Percentiles rank a stretch among this genome's conserved stretches.
phyloP scores from a whole-genome alignment of 768 basidiomycete species.

The Termitomyces sp. region DNA sequence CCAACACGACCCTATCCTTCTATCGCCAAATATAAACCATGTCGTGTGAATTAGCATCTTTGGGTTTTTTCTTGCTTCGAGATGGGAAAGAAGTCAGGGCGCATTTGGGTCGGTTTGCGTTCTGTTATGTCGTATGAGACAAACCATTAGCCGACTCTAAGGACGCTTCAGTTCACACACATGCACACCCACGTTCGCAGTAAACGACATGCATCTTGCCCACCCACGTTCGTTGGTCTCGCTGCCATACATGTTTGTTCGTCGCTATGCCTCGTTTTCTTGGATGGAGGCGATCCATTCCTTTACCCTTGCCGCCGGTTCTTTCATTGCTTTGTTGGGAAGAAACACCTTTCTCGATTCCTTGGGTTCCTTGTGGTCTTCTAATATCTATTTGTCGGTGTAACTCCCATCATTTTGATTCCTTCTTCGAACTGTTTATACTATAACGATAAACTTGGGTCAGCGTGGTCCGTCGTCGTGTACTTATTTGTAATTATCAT shows the following conservation, averaged over 20 bases:
- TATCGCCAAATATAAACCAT: slow-evolving; percentile 1
- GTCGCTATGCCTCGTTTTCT: not conserved
- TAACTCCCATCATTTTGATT: not conserved
- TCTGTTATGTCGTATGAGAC: not conserved
- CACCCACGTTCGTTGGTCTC: not conserved
- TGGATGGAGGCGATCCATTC: not conserved
- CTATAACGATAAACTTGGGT: not conserved
- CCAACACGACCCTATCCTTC: slow-evolving; percentile 3
- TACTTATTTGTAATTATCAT: not conserved
- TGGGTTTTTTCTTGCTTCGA: not conserved
- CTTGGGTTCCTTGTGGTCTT: not conserved
- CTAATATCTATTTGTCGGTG: not conserved
- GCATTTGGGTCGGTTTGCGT: not conserved
- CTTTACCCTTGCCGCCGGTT: not conserved
- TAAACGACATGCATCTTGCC: not conserved
- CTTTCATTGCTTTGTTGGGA: not conserved
- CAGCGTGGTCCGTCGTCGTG: not conserved
- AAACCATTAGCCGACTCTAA: not conserved
- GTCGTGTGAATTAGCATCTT: not conserved
- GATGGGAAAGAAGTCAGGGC: not conserved
- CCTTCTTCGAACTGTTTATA: not conserved
- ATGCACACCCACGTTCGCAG: not conserved
- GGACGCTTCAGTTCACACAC: not conserved
- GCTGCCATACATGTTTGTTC: not conserved
- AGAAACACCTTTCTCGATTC: not conserved